Conservation (phyloP, 2,329 filamentous ascomycete species). For the Pseudogymnoascus sp. region DNA sequence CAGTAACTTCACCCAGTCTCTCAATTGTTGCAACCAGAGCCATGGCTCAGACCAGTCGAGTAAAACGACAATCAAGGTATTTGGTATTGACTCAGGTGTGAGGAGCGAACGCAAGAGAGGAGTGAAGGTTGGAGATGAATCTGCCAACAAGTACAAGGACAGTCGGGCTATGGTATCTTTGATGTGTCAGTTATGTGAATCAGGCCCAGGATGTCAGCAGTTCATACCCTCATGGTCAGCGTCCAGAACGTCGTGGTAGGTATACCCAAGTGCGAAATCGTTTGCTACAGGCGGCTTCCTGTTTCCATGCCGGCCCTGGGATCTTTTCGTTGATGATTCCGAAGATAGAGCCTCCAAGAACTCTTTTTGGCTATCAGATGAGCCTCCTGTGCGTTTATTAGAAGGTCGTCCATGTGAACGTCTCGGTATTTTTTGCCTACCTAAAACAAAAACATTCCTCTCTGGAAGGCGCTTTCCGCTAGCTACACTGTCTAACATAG, state of each 20-base stretch:
- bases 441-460: constrained; percentile 82
- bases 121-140: constrained; percentile 72
- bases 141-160: constrained; percentile 81
- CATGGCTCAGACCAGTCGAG: constrained; percentile 94
- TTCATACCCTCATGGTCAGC: constrained; percentile 77
- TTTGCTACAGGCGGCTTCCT: constrained; percentile 77
- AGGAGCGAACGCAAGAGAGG: constrained; percentile 77
- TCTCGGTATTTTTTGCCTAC: constrained; percentile 38
- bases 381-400: constrained; percentile 52
- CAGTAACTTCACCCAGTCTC: constrained; percentile 82
- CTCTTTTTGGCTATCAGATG: constrained; percentile 73
- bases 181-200: constrained; percentile 17
- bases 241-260: constrained; percentile 89
- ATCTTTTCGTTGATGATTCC: constrained; percentile 31
- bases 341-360: constrained; percentile 57
- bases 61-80: constrained; percentile 83
- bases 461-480: constrained; percentile 84
- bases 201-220: constrained; percentile 11
- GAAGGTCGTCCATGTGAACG: neutral
- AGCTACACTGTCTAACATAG: constrained; percentile 82
- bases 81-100: constrained; percentile 72
- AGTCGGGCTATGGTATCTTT: constrained; percentile 81
- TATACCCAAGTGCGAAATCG: constrained; percentile 86
- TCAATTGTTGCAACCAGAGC: constrained; percentile 80
- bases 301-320: constrained; percentile 43